A percentile compares a stretch with the other conserved stretches of the same genome.
phyloP scores from a whole-genome alignment of 1,139 yeast species.

The Wickerhamiella infanticola region DNA sequence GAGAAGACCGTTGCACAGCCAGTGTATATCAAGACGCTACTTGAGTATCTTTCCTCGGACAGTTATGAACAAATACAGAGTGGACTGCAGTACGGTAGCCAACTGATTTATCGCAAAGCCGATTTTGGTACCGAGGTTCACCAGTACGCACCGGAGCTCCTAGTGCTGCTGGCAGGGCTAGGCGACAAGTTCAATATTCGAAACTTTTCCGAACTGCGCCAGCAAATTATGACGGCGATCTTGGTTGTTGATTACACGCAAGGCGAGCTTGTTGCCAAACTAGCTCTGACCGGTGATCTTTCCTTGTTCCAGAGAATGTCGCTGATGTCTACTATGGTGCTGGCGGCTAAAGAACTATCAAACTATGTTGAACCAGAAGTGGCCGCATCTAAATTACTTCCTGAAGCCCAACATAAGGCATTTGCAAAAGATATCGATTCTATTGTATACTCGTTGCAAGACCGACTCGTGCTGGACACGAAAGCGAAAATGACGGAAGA shows the following conservation, averaged over 20 bases:
- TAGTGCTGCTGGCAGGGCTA: slow-evolving; percentile 33
- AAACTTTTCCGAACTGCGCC: slow-evolving; percentile 35
- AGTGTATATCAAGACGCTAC: slow-evolving; percentile 45
- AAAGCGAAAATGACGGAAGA: slow-evolving; percentile 31
- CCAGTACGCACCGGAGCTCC: slow-evolving; percentile 33
- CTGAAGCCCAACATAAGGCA: slow-evolving; percentile 30
- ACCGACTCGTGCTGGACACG: slow-evolving; percentile 22
- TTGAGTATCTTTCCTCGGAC: slow-evolving; percentile 36
- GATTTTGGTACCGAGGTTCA: slow-evolving; percentile 36
- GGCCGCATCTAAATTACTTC: slow-evolving; percentile 30
- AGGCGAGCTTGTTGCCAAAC: slow-evolving; percentile 27
- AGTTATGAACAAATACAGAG: slow-evolving; percentile 37
- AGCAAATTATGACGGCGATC: slow-evolving; percentile 39
- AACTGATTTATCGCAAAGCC: slow-evolving; percentile 39
- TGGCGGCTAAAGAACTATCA: slow-evolving; percentile 37
- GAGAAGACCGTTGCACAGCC: slow-evolving; percentile 33
- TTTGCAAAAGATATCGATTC: slow-evolving; percentile 14
- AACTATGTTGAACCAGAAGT: slow-evolving; percentile 20
- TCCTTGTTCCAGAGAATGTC: slow-evolving; percentile 47
- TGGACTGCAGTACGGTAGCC: slow-evolving; percentile 41
- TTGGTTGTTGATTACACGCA: slow-evolving; percentile 33
- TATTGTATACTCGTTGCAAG: slow-evolving; percentile 12
- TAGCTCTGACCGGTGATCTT: slow-evolving; percentile 45
- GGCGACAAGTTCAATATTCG: slow-evolving; percentile 35
- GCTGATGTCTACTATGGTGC: slow-evolving; percentile 38